These are phyloP conservation scores for Nematodospora valgi DNA, from an alignment of 805 yeast species.

Conservation along the genomic window DNA sequence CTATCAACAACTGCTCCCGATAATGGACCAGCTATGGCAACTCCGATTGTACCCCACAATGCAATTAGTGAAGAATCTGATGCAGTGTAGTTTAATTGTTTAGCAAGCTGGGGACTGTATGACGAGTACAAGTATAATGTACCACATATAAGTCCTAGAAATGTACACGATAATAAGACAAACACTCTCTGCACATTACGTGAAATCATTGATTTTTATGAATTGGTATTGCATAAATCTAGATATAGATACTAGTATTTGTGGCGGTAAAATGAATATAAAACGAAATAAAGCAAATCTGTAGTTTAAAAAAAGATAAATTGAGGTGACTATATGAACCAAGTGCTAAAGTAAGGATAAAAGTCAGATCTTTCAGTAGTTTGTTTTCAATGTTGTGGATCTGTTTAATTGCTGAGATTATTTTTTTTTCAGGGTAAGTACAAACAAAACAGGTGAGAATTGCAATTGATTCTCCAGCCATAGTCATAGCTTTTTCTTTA, in stretches of 20 bases:
- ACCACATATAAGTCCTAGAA: constrained; percentile 60
- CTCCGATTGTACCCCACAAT: constrained; percentile 64
- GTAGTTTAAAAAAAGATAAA: constrained; percentile 2
- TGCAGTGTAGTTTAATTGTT: constrained; percentile 53
- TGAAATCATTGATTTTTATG: constrained; percentile 6
- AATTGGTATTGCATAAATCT: too few relatives aligned
- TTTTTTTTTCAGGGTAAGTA: too few relatives aligned
- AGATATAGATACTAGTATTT: too few relatives aligned
- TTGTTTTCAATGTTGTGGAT: neutral
- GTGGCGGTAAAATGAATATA: too few relatives aligned
- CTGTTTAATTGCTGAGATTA: too few relatives aligned
- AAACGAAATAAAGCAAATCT: neutral
- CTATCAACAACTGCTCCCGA: constrained; percentile 65
- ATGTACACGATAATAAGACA: constrained; percentile 28
- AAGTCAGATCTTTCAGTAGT: too few relatives aligned
- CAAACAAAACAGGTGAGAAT: too few relatives aligned
- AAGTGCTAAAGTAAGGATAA: too few relatives aligned
- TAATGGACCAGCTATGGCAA: constrained; percentile 61
- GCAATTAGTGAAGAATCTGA: constrained; percentile 64
- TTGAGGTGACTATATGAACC: neutral
- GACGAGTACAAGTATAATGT: constrained; percentile 75
- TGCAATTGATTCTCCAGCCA: too few relatives aligned
- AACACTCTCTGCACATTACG: constrained; percentile 19
- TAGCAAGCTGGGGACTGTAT: constrained; percentile 74
- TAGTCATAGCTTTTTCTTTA: too few relatives aligned